Evolutionary conservation across 2,329 filamentous ascomycete genomes (phyloP), one percentile per base, ranked within the genome.

Genomic region (Rutstroemia sp.): DNA sequence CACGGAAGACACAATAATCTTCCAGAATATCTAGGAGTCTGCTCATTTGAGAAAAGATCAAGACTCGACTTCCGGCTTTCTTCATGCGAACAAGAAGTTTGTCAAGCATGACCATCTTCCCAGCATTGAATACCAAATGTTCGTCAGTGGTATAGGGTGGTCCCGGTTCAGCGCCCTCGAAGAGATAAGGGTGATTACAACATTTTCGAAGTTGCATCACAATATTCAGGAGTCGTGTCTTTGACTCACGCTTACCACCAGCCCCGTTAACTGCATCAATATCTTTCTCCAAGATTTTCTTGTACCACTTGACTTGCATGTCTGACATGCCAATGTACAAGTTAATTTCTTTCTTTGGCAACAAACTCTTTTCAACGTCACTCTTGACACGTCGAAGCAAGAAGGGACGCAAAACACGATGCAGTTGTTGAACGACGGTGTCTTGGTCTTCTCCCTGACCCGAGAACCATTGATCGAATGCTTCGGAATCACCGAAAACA

Each of bases 41-140:
- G 68, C 92, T 96, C 94, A 99, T 99, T 69, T 99, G 94, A 0
- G 94, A 99, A 75, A 99, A 99, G 65, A 99, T 97, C 56, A 99
- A 81, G n/a, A 99, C 91, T 62, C 94, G 83, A 69, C 92, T 97
- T 44, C 91, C 94, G 69, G 96, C 87, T 48, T 81, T 82, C 72
- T 92, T 80, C 75, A 99, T 83, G 48, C 92, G 84, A 66, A 81
- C 85, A 49, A 99, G 78, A 10, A 99, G 82, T 73, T 90, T 95
- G 76, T 99, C 94, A 17, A 99, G 80, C 69, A 99, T 91, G 34
- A 91, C 83, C 94, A 99, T 99, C 75, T 99, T 99, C 21, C 92
- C 94, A 1, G 94, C 85, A 65, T 97, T 99, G 74, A 84, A 88
- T 44, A 99, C 77, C 52, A 99, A 78, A 73, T 99, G 95, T 73